A percentile compares a stretch with the other conserved stretches of the same genome.
These are phyloP conservation scores for Tetrahymena malaccensis DNA, from an alignment of 73 alveolate genomes.

Conservation along the genomic window DNA sequence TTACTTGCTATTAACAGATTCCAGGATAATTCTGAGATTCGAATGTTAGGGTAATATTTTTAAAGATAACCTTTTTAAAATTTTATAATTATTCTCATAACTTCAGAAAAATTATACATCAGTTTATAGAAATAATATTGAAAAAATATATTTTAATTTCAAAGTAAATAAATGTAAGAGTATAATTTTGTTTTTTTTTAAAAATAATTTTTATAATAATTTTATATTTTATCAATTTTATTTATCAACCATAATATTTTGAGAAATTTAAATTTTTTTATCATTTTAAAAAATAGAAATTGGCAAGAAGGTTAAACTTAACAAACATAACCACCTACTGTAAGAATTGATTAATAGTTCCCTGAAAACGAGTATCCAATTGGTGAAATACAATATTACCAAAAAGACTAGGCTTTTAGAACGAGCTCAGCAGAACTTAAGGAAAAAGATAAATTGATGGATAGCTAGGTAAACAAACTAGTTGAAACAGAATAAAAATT, in stretches of 20 bases:
- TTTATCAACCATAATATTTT: no score
- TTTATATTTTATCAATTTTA: no score
- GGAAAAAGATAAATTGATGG: slow-evolving; percentile 59
- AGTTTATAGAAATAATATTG: no score
- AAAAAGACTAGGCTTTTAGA: slow-evolving; percentile 68
- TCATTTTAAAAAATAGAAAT: not conserved
- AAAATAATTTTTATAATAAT: no score
- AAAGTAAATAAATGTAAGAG: no score
- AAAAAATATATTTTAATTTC: no score
- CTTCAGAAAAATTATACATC: no score
- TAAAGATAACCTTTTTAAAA: no score
- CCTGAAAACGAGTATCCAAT: slow-evolving; percentile 74
- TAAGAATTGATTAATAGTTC: slow-evolving; percentile 75
- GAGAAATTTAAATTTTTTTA: not conserved
- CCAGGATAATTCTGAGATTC: not conserved
- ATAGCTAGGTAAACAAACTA: not conserved
- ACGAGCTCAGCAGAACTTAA: slow-evolving; percentile 68
- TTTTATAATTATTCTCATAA: no score
- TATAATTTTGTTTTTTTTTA: no score
- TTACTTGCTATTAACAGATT: not conserved
- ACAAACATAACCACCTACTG: slow-evolving; percentile 91
- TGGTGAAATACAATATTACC: slow-evolving; percentile 72
- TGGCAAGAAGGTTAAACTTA: slow-evolving; percentile 28
- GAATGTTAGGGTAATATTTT: not conserved
- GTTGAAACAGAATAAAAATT: not conserved